phyloP scores from a whole-genome alignment of 1,139 yeast species.

The Hanseniaspora gamundiae region DNA sequence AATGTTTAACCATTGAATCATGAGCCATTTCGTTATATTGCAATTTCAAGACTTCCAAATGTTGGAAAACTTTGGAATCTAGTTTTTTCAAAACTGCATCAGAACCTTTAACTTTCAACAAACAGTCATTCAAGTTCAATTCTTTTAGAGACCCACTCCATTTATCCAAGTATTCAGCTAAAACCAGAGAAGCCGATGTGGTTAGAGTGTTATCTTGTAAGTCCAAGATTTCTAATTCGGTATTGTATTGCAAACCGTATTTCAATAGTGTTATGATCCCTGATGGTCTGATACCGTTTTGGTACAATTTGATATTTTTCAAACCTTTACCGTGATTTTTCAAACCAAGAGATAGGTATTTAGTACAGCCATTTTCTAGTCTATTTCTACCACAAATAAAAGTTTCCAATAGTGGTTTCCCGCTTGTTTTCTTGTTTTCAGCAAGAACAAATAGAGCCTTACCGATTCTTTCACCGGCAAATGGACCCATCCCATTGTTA shows the following conservation, averaged over 20 bases:
- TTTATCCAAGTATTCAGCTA: conserved; percentile 43
- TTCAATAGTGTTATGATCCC: conserved; percentile 69
- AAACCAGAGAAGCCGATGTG: conserved; percentile 61
- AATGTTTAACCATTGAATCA: conserved; percentile 37
- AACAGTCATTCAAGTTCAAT: conserved; percentile 79
- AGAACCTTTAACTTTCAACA: conserved; percentile 70
- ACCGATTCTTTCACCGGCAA: conserved; percentile 91
- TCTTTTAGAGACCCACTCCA: conserved; percentile 54
- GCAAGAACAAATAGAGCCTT: conserved; percentile 67
- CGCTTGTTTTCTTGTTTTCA: conserved; percentile 35
- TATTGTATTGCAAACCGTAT: conserved; percentile 57
- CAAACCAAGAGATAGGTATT: conserved; percentile 64
- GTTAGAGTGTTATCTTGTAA: conserved; percentile 94
- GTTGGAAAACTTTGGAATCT: conserved; percentile 29
- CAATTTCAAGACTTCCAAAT: conserved; percentile 50
- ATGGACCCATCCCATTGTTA: conserved; percentile 96
- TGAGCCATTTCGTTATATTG: conserved; percentile 85
- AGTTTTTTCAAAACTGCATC: conserved; percentile 39
- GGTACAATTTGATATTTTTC: conserved; percentile 69
- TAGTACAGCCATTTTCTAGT: conserved; percentile 83
- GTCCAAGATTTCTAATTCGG: conserved; percentile 57
- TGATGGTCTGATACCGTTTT: conserved; percentile 91
- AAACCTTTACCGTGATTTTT: conserved; percentile 58
- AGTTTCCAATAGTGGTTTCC: conserved; percentile 44
- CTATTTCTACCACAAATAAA: conserved; percentile 95